phyloP scores from a whole-genome alignment of 2,329 filamentous ascomycete species.

The Phyllosticta citrichinensis region DNA sequence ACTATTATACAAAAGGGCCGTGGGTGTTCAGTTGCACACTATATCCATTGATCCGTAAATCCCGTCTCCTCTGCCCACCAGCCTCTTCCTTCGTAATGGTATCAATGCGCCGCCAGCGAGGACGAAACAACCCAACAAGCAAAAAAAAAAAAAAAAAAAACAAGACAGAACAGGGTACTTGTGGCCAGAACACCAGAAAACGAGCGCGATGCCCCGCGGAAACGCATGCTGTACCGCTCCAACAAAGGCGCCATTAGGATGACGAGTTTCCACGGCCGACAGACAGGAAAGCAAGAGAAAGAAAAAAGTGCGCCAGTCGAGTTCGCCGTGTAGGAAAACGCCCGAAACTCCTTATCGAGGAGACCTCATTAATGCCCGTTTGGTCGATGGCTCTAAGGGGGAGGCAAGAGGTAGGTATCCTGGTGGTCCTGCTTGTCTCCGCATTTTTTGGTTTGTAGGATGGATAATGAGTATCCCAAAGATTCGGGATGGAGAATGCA shows the following conservation, averaged over 20 bases:
- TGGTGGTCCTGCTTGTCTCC: background rate
- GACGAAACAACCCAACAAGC: background rate
- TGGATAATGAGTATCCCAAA: background rate
- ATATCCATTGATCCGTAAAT: background rate
- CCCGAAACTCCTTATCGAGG: background rate
- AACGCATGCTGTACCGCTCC: background rate
- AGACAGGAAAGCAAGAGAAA: background rate
- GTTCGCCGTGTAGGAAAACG: background rate
- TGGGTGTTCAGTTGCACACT: background rate
- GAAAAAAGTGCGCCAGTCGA: background rate
- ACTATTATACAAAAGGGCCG: background rate
- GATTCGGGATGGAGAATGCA: background rate
- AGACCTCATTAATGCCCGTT: background rate
- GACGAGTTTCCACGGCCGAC: background rate
- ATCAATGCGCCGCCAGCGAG: background rate
- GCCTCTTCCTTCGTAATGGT: background rate
- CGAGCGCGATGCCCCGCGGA: background rate
- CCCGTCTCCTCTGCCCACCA: background rate
- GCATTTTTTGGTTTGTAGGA: background rate
- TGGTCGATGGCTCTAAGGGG: background rate
- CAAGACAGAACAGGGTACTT: background rate
- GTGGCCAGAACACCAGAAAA: background rate
- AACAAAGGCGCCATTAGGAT: background rate
- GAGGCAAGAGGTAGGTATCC: background rate
- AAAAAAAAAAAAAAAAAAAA: background rate